Evolutionary conservation across 257 asterid genomes (phyloP), one percentile per base, ranked within the genome.

Genomic region (Phtheirospermum japonicum): DNA sequence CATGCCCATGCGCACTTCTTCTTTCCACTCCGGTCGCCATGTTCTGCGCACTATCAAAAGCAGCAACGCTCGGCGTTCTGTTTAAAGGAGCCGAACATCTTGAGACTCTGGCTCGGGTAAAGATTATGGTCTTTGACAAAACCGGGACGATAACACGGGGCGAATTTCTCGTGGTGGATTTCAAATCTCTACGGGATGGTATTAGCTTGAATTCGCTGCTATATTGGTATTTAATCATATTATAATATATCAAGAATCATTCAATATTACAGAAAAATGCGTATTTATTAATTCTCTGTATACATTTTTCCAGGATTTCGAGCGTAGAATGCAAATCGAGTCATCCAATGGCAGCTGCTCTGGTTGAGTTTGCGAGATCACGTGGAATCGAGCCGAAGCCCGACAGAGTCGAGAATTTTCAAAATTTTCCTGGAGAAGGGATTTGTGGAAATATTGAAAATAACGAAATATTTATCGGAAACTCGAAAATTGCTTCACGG

Each of bases 21-120:
- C 83, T 88, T 40, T 88, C 96, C 7, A 88, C 96, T 9, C 96
- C 96, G 1, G 87, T 85, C 4, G 96, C 89, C 18, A 81, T 83
- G 84, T 85, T 73, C 55, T 88, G 96, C 72, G 96, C 89, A 32
- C 81, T 88, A 16, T 81, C 94, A 6, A 82, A 72, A 66, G 94
- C 96, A 23, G 89, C 96, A 23, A 73, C 69, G 16, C 62, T 80
- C 4, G 96, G 96, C 1, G 82, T 88, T 63, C 74, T 88, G 69
- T 81, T 88, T 50, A 88, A 85, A 74, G 94, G 96, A 30, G 84
- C 86, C 8, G 87, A 83, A 50, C 74, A 83, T 77, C 80, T 88
- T 14, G 96, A 88, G 64, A 76, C 76, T 46, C 88, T 88, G 8
- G 85, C 96, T 2, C 55, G 65, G 57, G 58, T 85, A 5, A 85